phyloP scores from a whole-genome alignment of 1,284 basidiomycete species.

The Fistulina hepatica region DNA sequence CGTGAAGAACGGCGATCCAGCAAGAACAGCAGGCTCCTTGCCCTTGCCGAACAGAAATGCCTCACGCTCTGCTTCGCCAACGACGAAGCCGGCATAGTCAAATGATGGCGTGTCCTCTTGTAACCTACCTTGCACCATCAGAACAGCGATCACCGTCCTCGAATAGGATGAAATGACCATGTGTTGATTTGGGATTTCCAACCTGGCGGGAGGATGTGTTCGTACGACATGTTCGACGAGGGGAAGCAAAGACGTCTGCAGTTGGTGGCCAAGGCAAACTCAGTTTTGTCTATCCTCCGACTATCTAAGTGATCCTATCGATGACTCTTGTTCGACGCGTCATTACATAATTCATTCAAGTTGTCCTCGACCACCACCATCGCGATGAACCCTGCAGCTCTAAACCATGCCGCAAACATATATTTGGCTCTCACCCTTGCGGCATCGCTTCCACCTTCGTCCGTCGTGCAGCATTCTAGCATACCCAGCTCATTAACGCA shows the following conservation, averaged over 20 bases:
- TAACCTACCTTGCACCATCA: too few relatives aligned
- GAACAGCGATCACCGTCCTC: too few relatives aligned
- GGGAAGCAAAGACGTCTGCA: too few relatives aligned
- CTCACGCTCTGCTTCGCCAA: conserved; percentile 80
- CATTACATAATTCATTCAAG: too few relatives aligned
- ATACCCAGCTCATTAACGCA: conserved; percentile 20
- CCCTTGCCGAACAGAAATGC: conserved; percentile 90
- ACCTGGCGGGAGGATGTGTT: conserved; percentile 78
- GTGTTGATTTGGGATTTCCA: conserved; percentile 75
- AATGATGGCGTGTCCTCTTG: conserved; percentile 94
- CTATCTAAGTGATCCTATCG: too few relatives aligned
- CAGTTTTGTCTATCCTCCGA: too few relatives aligned
- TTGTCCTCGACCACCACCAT: too few relatives aligned
- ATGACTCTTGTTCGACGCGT: too few relatives aligned
- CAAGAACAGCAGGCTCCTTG: conserved; percentile 65
- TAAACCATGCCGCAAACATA: conserved; percentile 28
- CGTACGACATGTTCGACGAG: conserved; percentile 31
- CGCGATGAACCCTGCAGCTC: conserved; percentile 3
- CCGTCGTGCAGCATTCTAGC: conserved; percentile 22
- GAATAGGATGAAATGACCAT: too few relatives aligned
- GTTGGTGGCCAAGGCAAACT: too few relatives aligned
- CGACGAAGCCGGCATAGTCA: conserved; percentile 96
- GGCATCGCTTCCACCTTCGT: conserved; percentile 9
- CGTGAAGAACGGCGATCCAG: conserved; percentile 92
- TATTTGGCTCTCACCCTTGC: conserved; percentile 31